Conservation (phyloP, 495 filamentous ascomycete genomes). For the Hyaloscypha hepaticicola region DNA sequence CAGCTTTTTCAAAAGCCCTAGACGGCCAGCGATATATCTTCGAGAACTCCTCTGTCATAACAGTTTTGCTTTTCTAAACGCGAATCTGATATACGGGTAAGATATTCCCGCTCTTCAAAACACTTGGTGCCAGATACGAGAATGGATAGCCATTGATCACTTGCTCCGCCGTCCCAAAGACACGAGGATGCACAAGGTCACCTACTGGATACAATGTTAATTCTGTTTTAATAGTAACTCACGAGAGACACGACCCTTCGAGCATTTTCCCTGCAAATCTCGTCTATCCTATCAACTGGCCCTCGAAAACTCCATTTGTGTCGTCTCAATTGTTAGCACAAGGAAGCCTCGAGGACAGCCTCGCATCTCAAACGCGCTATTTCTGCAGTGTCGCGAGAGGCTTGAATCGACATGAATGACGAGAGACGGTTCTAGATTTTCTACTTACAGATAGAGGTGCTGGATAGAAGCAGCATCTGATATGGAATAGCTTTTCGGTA, state of each 20-base stretch:
- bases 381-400: slow-evolving; percentile 10
- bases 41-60: slow-evolving; percentile 10
- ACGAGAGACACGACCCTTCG: slow-evolving; percentile 8
- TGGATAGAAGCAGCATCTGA: slow-evolving; percentile 9
- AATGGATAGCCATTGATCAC: neutral
- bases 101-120: neutral
- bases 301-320: slow-evolving; percentile 4
- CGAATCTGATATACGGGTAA: slow-evolving; percentile 15
- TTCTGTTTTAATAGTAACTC: slow-evolving; percentile 1
- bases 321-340: slow-evolving; percentile 12
- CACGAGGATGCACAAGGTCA: neutral
- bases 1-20: neutral
- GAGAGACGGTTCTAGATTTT: slow-evolving; percentile 10
- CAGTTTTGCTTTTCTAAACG: slow-evolving; percentile 15
- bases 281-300: neutral
- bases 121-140: neutral
- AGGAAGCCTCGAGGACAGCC: neutral
- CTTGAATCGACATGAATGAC: slow-evolving; percentile 16
- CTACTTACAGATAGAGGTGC: slow-evolving; percentile 5
- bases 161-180: neutral
- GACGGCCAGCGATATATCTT: neutral
- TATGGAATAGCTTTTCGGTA: slow-evolving; percentile 9
- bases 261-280: neutral
- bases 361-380: slow-evolving; percentile 20
- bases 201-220: slow-evolving; percentile 9